phyloP scores from a whole-genome alignment of 73 alveolate species.

The Paramecium caudatum region DNA sequence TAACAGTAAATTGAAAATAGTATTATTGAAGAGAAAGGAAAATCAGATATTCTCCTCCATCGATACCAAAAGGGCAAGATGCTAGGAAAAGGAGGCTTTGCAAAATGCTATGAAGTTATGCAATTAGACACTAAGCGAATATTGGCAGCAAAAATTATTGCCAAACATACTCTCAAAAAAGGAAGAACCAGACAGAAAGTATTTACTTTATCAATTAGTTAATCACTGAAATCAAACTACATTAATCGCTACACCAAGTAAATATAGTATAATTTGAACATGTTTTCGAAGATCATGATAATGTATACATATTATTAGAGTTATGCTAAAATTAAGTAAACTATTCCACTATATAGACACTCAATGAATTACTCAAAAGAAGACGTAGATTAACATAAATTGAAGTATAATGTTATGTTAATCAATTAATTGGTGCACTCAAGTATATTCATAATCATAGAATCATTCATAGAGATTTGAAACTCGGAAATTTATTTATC shows the following conservation, averaged over 20 bases:
- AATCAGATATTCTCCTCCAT: slow-evolving; percentile 78
- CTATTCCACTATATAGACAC: slow-evolving; percentile 75
- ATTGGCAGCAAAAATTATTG: slow-evolving; percentile 94
- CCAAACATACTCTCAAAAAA: slow-evolving; percentile 91
- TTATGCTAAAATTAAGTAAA: slow-evolving; percentile 85
- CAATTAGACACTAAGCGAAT: slow-evolving; percentile 81
- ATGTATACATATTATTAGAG: slow-evolving; percentile 91
- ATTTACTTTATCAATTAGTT: slow-evolving; percentile 76
- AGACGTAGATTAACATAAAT: slow-evolving; percentile 91
- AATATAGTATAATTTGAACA: slow-evolving; percentile 94
- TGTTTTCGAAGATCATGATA: slow-evolving; percentile 92
- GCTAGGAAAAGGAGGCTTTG: slow-evolving; percentile 99
- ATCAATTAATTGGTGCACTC: slow-evolving; percentile 87
- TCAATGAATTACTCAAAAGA: slow-evolving; percentile 93
- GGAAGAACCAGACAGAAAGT: slow-evolving; percentile 93
- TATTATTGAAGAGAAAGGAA: slow-evolving; percentile 82
- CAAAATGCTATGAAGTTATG: slow-evolving; percentile 93
- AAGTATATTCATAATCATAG: slow-evolving; percentile 89
- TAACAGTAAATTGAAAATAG: slow-evolving; percentile 68
- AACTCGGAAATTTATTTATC: slow-evolving; percentile 92
- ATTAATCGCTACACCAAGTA: slow-evolving; percentile 90
- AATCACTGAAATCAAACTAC: slow-evolving; percentile 93
- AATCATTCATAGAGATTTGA: slow-evolving; percentile 95
- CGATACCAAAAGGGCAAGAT: slow-evolving; percentile 82
- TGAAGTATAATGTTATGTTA: slow-evolving; percentile 90